Percentiles rank a stretch among this genome's conserved stretches.
Evolutionary conservation across 73 alveolate genomes (phyloP).

Genomic region (Stentor roeselii): DNA sequence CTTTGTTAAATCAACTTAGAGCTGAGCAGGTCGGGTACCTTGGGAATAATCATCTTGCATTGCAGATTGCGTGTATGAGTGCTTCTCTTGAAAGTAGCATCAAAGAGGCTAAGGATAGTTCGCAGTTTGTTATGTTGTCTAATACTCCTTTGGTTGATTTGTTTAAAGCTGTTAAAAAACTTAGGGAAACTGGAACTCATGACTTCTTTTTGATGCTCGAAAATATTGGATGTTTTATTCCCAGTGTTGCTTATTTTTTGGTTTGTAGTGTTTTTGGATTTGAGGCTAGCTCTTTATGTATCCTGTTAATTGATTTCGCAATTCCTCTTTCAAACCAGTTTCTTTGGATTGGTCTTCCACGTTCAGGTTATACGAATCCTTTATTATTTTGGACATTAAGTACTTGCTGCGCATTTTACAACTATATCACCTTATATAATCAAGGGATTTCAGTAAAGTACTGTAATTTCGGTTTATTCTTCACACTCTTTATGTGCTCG

Average conservation of each 20-base stretch:
- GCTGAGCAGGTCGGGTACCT: not conserved
- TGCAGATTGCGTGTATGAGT: not conserved
- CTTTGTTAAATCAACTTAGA: not conserved
- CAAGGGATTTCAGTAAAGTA: not conserved
- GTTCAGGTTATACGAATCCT: not conserved
- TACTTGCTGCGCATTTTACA: not conserved
- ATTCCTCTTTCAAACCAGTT: not conserved
- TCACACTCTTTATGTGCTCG: slow-evolving; percentile 1
- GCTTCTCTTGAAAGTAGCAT: not conserved
- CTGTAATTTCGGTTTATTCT: not conserved
- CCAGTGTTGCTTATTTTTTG: not conserved
- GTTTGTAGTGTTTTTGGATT: not conserved
- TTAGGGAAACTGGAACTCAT: not conserved
- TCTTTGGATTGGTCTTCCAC: not conserved
- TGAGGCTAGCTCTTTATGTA: not conserved
- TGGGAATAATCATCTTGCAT: slow-evolving; percentile 5
- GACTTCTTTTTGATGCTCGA: not conserved
- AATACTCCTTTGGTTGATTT: not conserved
- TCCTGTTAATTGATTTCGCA: not conserved
- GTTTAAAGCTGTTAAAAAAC: not conserved
- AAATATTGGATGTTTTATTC: not conserved
- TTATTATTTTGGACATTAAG: not conserved
- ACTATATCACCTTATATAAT: not conserved
- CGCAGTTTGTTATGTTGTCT: slow-evolving; percentile 3
- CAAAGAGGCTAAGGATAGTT: slow-evolving; percentile 3